Conservation (phyloP, 257 asterid species). For the Solanum piurae region DNA sequence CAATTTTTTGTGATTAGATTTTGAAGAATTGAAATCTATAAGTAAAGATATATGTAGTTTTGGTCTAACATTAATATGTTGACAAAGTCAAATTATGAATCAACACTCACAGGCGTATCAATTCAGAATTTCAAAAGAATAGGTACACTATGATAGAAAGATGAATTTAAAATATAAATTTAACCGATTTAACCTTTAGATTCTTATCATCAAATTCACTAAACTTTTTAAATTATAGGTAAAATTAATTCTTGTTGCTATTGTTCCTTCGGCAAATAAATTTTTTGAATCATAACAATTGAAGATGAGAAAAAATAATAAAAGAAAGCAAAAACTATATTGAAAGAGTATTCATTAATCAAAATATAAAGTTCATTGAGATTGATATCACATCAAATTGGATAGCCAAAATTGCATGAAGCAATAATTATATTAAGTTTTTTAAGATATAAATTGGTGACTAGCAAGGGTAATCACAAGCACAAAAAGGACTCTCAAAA, state of each 20-base stretch:
- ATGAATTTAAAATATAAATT: too few relatives aligned
- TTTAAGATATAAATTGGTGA: not conserved
- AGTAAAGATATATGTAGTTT: not conserved
- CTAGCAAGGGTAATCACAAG: not conserved
- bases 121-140: too few relatives aligned
- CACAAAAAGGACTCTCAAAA: not conserved
- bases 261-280: too few relatives aligned
- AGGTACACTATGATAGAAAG: too few relatives aligned
- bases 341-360: not conserved
- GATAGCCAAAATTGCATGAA: not conserved
- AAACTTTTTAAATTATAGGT: too few relatives aligned
- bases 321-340: not conserved
- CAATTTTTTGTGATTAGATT: not conserved
- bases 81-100: too few relatives aligned
- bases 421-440: not conserved
- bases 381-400: not conserved
- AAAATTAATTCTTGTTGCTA: too few relatives aligned
- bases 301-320: not conserved
- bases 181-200: too few relatives aligned
- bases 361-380: not conserved
- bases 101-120: too few relatives aligned
- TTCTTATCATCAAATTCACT: too few relatives aligned
- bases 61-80: too few relatives aligned
- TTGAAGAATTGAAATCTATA: not conserved
- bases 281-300: too few relatives aligned